Evolutionary conservation across 164 flowering plant species (phyloP).

Genomic region (Litsea cubeba): DNA sequence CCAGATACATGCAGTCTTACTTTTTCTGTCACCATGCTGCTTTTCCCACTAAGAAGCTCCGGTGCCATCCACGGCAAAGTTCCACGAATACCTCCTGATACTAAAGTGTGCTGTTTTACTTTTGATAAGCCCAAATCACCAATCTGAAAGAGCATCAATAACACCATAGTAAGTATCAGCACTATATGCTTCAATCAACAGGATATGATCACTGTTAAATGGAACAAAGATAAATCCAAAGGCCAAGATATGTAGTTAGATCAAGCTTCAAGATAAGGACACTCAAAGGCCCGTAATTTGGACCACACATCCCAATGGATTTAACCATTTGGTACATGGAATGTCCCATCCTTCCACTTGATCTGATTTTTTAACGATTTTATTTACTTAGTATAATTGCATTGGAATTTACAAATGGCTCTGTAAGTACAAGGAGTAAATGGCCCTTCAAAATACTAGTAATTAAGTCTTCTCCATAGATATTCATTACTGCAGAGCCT

Average conservation of each 20-base stretch:
- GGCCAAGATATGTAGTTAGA: not conserved
- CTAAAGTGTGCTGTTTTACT: conserved; percentile 87
- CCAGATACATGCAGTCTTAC: conserved; percentile 26
- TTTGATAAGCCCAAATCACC: conserved; percentile 94
- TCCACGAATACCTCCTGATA: conserved; percentile 97
- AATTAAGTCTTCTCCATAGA: too few species aligned
- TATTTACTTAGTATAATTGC: too few species aligned
- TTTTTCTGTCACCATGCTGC: conserved; percentile 90
- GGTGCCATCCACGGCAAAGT: conserved; percentile 99
- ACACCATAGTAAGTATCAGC: not conserved
- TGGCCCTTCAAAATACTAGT: too few species aligned
- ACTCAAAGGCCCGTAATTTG: too few species aligned
- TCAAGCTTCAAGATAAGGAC: too few species aligned
- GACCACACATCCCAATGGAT: too few species aligned
- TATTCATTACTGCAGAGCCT: too few species aligned
- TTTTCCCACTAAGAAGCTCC: conserved; percentile 92
- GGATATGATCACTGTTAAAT: not conserved
- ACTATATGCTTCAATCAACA: not conserved
- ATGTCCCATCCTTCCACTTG: too few species aligned
- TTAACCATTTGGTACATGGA: too few species aligned
- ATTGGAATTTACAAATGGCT: too few species aligned
- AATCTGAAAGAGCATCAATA: conserved; percentile 41
- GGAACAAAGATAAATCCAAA: not conserved
- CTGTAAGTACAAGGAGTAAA: too few species aligned
- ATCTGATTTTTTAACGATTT: too few species aligned